These are phyloP conservation scores for Kwoniella bestiolae DNA, from an alignment of 768 basidiomycete genomes.

Conservation along the genomic window DNA sequence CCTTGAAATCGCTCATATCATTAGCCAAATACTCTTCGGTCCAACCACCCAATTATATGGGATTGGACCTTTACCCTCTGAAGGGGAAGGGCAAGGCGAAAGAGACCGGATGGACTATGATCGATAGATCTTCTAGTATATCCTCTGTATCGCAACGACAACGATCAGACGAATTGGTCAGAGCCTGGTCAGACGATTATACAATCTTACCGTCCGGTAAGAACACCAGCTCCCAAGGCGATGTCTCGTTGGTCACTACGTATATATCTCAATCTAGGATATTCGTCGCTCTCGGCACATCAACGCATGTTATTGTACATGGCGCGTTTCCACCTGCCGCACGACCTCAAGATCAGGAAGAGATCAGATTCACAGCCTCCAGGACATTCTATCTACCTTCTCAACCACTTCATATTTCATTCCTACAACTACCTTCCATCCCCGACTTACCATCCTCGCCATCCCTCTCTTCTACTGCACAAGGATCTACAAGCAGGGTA, in stretches of 20 bases:
- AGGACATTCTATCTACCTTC: conserved; percentile 37
- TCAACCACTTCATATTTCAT: conserved; percentile 20
- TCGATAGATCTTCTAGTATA: conserved; percentile 1
- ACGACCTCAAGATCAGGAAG: not conserved
- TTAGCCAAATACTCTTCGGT: conserved; percentile 27
- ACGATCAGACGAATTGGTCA: not conserved
- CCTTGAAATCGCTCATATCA: conserved; percentile 21
- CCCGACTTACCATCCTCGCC: not conserved
- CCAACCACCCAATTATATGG: conserved; percentile 3
- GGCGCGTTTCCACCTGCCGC: conserved; percentile 11
- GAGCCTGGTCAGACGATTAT: conserved; percentile 12
- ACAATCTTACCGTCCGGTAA: not conserved
- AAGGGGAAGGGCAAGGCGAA: not conserved
- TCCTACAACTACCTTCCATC: conserved; percentile 22
- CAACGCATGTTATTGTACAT: conserved; percentile 20
- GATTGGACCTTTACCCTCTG: not conserved
- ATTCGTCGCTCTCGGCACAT: conserved; percentile 24
- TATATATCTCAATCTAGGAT: conserved; percentile 7
- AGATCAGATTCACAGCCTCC: conserved; percentile 18
- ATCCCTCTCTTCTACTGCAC: not conserved
- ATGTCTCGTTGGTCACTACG: not conserved
- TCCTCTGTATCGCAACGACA: not conserved
- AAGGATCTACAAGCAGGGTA: not conserved
- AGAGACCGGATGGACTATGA: conserved; percentile 14
- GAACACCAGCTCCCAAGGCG: not conserved